Evolutionary conservation across 2,329 filamentous ascomycete genomes (phyloP).

Genomic region (Arthrocladium fulminans): DNA sequence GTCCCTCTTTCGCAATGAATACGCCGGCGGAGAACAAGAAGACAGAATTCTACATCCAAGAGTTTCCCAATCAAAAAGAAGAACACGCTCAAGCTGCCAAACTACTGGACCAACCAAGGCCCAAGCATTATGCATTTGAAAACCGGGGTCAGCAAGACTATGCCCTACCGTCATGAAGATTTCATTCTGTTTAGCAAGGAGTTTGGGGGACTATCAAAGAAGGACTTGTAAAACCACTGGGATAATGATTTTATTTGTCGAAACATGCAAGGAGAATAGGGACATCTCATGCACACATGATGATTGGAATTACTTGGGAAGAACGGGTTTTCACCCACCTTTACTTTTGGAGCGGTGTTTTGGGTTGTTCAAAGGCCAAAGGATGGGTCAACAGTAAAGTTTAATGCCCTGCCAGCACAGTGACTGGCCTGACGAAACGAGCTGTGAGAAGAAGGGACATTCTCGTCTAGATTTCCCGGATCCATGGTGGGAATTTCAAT

Average conservation of each 20-base stretch:
- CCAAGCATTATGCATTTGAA: slow-evolving; percentile 37
- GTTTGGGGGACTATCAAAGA: slow-evolving; percentile 1
- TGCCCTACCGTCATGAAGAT: background rate
- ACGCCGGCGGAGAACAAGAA: slow-evolving; percentile 26
- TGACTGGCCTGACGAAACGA: no score
- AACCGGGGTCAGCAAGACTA: slow-evolving; percentile 35
- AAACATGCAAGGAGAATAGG: background rate
- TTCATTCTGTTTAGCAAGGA: slow-evolving; percentile 2
- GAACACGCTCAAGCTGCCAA: slow-evolving; percentile 36
- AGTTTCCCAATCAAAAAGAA: slow-evolving; percentile 37
- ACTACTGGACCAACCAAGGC: slow-evolving; percentile 33
- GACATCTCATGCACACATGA: background rate
- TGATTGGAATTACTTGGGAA: background rate
- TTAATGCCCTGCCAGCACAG: no score
- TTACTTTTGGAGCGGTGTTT: no score
- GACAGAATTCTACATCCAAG: slow-evolving; percentile 36
- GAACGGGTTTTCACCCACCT: no score
- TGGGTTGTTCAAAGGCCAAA: no score
- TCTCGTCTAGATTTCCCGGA: background rate
- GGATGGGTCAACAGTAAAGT: no score
- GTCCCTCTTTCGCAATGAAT: slow-evolving; percentile 10
- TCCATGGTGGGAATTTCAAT: no score
- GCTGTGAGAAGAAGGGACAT: background rate
- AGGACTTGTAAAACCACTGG: background rate
- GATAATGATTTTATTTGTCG: background rate